Evolutionary conservation across 1,139 yeast species (phyloP).

Genomic region (Keqinozyma sinolaborantium): DNA sequence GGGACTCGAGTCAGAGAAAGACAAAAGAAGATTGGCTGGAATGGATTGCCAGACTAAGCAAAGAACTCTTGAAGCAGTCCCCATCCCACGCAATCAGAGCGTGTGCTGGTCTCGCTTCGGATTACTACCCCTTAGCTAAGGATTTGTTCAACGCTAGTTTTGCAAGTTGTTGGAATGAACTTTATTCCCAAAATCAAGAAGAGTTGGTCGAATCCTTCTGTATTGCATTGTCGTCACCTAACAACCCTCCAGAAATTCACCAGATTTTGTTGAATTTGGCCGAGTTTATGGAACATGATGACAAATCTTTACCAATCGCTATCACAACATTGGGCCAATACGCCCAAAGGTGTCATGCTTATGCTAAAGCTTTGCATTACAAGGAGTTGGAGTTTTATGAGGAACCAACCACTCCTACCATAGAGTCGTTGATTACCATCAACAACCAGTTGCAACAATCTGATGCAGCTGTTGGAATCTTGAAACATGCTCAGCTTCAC

Average conservation of each 20-base stretch:
- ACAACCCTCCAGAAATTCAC: slow-evolving; percentile 93
- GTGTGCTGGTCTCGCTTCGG: slow-evolving; percentile 86
- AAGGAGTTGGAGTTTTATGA: slow-evolving; percentile 93
- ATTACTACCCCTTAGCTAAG: slow-evolving; percentile 83
- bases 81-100: slow-evolving; percentile 95
- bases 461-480: slow-evolving; percentile 96
- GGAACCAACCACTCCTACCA: slow-evolving; percentile 88
- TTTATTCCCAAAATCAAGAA: slow-evolving; percentile 89
- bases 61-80: slow-evolving; percentile 83
- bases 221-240: slow-evolving; percentile 82
- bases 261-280: slow-evolving; percentile 87
- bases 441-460: slow-evolving; percentile 94
- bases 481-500: slow-evolving; percentile 92
- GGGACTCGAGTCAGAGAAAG: slow-evolving; percentile 90
- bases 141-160: slow-evolving; percentile 93
- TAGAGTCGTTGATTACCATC: slow-evolving; percentile 87
- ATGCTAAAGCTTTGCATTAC: slow-evolving; percentile 94
- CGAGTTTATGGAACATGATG: slow-evolving; percentile 97
- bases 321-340: slow-evolving; percentile 86
- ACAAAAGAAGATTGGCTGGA: slow-evolving; percentile 98
- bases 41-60: slow-evolving; percentile 87
- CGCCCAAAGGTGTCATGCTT: slow-evolving; percentile 95
- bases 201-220: slow-evolving; percentile 85
- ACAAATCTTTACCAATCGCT: slow-evolving; percentile 87
- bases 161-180: slow-evolving; percentile 93